Evolutionary conservation across 331 rosid species (phyloP).

Genomic region (Telfairia occidentalis): DNA sequence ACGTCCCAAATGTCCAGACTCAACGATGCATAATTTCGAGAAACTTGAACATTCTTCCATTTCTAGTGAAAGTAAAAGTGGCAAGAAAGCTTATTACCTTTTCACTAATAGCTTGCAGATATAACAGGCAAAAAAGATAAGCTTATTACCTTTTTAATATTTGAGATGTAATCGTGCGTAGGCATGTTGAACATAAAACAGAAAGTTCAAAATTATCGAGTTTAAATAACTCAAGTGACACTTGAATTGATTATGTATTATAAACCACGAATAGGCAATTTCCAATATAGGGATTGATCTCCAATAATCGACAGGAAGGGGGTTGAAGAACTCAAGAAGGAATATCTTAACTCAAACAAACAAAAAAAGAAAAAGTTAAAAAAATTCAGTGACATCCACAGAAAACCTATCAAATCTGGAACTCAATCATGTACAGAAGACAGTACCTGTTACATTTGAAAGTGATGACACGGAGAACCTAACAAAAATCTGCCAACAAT

Average conservation of each 20-base stretch:
- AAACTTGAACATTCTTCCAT: neutral
- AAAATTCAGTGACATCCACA: neutral
- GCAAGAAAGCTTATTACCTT: neutral
- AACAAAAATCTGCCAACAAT: slow-evolving; percentile 12
- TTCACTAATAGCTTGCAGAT: neutral
- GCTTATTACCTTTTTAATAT: neutral
- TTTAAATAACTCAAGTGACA: neutral
- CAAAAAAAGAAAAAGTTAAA: neutral
- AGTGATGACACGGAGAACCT: slow-evolving; percentile 7
- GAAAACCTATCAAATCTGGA: neutral
- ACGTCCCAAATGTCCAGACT: neutral
- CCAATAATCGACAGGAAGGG: neutral
- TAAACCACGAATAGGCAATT: neutral
- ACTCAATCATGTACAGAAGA: neutral
- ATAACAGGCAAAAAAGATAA: neutral
- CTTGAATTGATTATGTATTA: neutral
- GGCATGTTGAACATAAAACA: neutral
- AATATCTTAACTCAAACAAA: neutral
- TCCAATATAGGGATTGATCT: neutral
- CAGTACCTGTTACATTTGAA: neutral
- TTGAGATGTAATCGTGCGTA: neutral
- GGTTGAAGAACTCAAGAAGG: neutral
- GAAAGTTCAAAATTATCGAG: neutral
- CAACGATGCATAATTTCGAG: neutral
- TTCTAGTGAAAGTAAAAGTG: neutral